phyloP scores from a whole-genome alignment of 2,329 filamentous ascomycete species.

The Penicillium sp. region DNA sequence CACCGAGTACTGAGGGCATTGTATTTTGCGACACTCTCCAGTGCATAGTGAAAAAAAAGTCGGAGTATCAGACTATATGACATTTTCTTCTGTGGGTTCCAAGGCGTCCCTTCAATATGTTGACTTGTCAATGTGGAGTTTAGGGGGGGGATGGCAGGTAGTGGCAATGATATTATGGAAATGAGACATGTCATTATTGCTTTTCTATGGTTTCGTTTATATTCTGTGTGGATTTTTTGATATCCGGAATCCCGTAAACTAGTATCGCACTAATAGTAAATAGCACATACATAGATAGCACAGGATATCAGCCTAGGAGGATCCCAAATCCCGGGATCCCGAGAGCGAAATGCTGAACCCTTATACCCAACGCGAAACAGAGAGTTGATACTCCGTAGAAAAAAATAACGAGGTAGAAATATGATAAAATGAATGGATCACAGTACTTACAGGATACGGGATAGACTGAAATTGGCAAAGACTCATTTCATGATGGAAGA shows the following conservation, averaged over 20 bases:
- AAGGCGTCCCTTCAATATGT: conserved; percentile 1
- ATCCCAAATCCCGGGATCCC: background rate
- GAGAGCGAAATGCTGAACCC: background rate
- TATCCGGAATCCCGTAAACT: background rate
- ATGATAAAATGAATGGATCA: background rate
- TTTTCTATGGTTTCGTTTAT: background rate
- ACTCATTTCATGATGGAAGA: background rate
- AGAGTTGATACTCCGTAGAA: background rate
- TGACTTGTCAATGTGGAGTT: conserved; percentile 7
- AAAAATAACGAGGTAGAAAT: background rate
- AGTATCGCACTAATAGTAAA: background rate
- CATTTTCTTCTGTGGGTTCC: conserved; percentile 3
- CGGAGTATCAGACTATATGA: background rate
- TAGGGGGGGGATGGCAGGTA: conserved; percentile 5
- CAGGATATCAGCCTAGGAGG: too few species aligned
- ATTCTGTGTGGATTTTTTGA: background rate
- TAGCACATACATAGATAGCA: background rate
- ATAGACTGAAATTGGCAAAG: background rate
- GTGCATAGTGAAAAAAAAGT: conserved; percentile 1
- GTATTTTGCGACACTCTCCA: background rate
- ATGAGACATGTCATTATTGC: conserved; percentile 10
- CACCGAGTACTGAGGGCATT: background rate
- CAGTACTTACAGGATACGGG: background rate
- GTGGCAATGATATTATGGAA: conserved; percentile 11
- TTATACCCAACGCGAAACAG: background rate